A percentile compares a stretch with the other conserved stretches of the same genome.
These are phyloP conservation scores for Penicillium sp. DNA, from an alignment of 2,329 filamentous ascomycete genomes.

Conservation along the genomic window DNA sequence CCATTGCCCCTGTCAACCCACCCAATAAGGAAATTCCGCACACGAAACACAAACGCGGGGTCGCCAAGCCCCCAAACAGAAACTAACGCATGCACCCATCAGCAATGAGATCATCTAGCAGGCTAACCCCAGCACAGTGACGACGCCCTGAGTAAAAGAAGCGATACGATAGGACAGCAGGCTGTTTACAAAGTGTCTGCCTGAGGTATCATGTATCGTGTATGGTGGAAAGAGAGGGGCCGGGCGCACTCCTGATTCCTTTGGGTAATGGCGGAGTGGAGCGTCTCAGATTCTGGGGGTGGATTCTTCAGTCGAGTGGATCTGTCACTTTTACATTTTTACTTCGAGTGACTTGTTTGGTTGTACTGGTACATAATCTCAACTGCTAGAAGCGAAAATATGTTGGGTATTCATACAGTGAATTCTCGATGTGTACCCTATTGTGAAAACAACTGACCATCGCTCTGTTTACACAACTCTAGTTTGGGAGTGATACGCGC, in stretches of 20 bases:
- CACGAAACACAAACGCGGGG: conserved; percentile 15
- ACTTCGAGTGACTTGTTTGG: not conserved
- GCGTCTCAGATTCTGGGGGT: not conserved
- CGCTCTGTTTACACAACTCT: not conserved
- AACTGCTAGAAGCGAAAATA: too few species aligned
- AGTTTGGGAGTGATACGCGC: not conserved
- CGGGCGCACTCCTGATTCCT: not conserved
- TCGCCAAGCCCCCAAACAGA: conserved; percentile 13
- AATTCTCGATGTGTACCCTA: not conserved
- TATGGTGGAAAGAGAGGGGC: not conserved
- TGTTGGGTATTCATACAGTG: not conserved
- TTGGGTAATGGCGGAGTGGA: conserved; percentile 1
- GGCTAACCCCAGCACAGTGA: conserved; percentile 9
- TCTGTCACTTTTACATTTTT: not conserved
- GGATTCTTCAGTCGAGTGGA: conserved; percentile 9
- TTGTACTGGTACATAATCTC: not conserved
- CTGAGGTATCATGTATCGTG: not conserved
- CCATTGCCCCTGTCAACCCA: not conserved
- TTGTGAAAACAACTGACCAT: not conserved
- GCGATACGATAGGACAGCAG: conserved; percentile 16
- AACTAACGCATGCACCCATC: conserved; percentile 5
- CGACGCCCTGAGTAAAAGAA: conserved; percentile 10
- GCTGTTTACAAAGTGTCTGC: not conserved
- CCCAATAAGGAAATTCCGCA: not conserved
- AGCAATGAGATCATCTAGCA: conserved; percentile 15